These are phyloP conservation scores for Balakata baccata DNA, from an alignment of 345 rosid genomes.

Conservation along the genomic window DNA sequence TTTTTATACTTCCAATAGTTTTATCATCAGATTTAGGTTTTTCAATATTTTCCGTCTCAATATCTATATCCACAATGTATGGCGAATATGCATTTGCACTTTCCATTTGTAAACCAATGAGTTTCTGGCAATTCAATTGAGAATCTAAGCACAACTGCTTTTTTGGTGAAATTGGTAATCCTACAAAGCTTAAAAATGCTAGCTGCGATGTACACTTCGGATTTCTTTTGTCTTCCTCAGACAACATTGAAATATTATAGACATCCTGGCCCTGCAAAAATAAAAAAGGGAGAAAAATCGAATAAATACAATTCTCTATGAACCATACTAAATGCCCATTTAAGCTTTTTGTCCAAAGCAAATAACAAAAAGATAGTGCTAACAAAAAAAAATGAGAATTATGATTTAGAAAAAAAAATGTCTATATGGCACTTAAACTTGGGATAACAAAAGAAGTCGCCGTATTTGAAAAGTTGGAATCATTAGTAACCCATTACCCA, in stretches of 20 bases:
- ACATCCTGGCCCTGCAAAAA: slow-evolving; percentile 55
- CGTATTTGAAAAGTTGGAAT: background rate
- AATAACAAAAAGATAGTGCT: background rate
- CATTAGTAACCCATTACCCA: background rate
- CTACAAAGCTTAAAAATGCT: slow-evolving; percentile 60
- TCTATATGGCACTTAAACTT: background rate
- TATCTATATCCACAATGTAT: slow-evolving; percentile 61
- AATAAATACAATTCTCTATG: background rate
- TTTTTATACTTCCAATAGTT: slow-evolving; percentile 41
- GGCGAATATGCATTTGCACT: slow-evolving; percentile 54
- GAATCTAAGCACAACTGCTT: slow-evolving; percentile 48
- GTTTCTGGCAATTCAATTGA: slow-evolving; percentile 51
- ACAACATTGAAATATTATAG: slow-evolving; percentile 59
- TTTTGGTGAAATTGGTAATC: slow-evolving; percentile 52
- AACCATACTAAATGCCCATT: background rate
- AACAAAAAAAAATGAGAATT: background rate
- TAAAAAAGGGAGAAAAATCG: slow-evolving; percentile 2
- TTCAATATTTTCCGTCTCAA: slow-evolving; percentile 51
- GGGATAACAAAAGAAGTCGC: background rate
- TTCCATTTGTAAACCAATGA: slow-evolving; percentile 54
- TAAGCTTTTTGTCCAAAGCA: background rate
- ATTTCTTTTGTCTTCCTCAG: slow-evolving; percentile 48
- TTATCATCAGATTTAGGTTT: slow-evolving; percentile 40
- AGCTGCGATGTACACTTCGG: slow-evolving; percentile 42
- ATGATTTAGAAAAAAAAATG: background rate